Conservation (phyloP, 805 yeast genomes). For the Ogataea nakhonphanomensis region DNA sequence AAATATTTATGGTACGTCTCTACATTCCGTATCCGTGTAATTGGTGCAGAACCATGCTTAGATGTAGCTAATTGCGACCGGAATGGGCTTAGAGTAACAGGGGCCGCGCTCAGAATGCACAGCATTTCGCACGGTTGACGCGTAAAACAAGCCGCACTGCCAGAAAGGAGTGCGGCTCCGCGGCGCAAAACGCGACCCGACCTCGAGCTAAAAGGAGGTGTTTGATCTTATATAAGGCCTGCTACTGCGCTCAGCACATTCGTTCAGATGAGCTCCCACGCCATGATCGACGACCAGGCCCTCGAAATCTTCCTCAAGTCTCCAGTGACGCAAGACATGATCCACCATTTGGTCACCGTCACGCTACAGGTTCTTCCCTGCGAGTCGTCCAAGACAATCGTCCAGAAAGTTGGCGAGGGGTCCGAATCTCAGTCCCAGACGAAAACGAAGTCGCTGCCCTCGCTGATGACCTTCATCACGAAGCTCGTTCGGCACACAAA, state of each 20-base stretch:
- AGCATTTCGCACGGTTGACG: too few species aligned
- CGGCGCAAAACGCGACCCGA: constrained; percentile 4
- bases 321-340: constrained; percentile 73
- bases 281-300: constrained; percentile 52
- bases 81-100: too few species aligned
- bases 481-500: constrained; percentile 70
- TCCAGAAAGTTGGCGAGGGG: constrained; percentile 34
- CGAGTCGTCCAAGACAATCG: constrained; percentile 36
- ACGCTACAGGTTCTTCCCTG: constrained; percentile 69
- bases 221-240: not conserved
- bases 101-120: too few species aligned
- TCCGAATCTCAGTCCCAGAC: constrained; percentile 31
- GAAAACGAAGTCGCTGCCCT: constrained; percentile 50
- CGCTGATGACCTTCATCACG: constrained; percentile 71
- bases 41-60: too few species aligned
- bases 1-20: constrained; percentile 2
- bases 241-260: too few species aligned
- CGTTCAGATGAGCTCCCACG: too few species aligned
- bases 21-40: not conserved
- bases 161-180: constrained; percentile 9
- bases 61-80: too few species aligned
- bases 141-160: constrained; percentile 5
- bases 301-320: constrained; percentile 55
- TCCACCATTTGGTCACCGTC: constrained; percentile 61
- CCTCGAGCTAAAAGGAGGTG: constrained; percentile 10